Percentiles rank a stretch among this genome's conserved stretches.
Conservation (phyloP, 106 monocot species). For the Narthecium ossifragum region DNA sequence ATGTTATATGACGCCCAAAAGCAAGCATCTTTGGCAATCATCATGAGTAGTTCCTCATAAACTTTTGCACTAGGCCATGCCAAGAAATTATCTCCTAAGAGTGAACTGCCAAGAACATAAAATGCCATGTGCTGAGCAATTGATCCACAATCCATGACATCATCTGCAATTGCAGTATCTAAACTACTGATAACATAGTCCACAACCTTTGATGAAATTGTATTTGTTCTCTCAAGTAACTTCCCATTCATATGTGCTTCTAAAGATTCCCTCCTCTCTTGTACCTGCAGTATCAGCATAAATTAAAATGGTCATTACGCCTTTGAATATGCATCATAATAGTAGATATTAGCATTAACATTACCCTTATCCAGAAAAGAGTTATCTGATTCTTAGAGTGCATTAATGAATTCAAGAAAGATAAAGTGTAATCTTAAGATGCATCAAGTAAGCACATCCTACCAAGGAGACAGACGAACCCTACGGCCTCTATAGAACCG, state of each 20-base stretch:
- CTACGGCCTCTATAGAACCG: too few species aligned
- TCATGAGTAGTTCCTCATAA: conserved; percentile 58
- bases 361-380: too few species aligned
- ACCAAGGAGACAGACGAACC: too few species aligned
- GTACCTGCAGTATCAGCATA: conserved; percentile 21
- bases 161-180: conserved; percentile 28
- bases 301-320: not conserved
- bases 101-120: conserved; percentile 34
- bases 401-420: too few species aligned
- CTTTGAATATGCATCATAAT: not conserved
- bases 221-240: conserved; percentile 21
- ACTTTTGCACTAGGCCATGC: conserved; percentile 41
- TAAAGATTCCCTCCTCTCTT: conserved; percentile 46
- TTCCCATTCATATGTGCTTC: conserved; percentile 30
- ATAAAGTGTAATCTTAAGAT: too few species aligned
- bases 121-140: conserved; percentile 49
- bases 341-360: too few species aligned
- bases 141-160: conserved; percentile 32
- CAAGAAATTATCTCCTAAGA: conserved; percentile 59
- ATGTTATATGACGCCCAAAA: conserved; percentile 62
- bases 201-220: conserved; percentile 33
- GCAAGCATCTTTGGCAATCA: conserved; percentile 47
- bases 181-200: conserved; percentile 32
- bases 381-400: too few species aligned
- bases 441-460: too few species aligned